Conservation (phyloP, 2,329 filamentous ascomycete genomes). For the Huntiella omanensis region DNA sequence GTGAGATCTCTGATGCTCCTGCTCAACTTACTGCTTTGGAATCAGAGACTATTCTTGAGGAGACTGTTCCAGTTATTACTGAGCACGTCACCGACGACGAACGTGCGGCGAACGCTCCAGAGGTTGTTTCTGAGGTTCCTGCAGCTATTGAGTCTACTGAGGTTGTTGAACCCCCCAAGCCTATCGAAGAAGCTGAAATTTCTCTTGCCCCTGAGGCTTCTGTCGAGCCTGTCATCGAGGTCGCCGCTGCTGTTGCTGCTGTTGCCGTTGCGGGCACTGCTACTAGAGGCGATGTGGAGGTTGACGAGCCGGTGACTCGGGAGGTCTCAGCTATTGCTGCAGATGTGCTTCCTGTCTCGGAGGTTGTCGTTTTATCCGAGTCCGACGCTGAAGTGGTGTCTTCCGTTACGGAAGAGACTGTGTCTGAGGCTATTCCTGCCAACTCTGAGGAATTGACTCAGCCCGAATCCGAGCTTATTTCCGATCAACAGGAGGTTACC, state of each 20-base stretch:
- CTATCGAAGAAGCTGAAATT: background rate
- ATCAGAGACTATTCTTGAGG: background rate
- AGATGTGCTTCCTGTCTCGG: too few relatives aligned
- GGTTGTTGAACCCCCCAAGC: background rate
- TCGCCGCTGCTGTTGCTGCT: background rate
- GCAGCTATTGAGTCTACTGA: background rate
- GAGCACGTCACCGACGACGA: too few relatives aligned
- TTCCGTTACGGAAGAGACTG: background rate
- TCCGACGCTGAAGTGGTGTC: too few relatives aligned
- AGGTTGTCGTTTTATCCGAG: too few relatives aligned
- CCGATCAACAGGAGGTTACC: background rate
- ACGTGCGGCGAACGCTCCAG: too few relatives aligned
- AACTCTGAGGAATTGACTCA: too few relatives aligned
- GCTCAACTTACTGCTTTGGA: too few relatives aligned
- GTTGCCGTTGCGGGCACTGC: background rate
- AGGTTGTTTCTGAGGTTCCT: too few relatives aligned
- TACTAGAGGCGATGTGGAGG: background rate
- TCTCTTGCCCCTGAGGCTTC: background rate
- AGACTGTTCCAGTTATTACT: constrained; percentile 3
- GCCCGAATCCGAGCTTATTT: too few relatives aligned
- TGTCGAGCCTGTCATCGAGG: background rate
- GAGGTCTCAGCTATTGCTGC: too few relatives aligned
- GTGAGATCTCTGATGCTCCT: too few relatives aligned
- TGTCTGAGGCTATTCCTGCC: background rate
- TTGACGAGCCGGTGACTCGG: background rate